Evolutionary conservation across 495 filamentous ascomycete species (phyloP), one percentile per base, ranked within the genome.

Genomic region (Cudoniella acicularis): DNA sequence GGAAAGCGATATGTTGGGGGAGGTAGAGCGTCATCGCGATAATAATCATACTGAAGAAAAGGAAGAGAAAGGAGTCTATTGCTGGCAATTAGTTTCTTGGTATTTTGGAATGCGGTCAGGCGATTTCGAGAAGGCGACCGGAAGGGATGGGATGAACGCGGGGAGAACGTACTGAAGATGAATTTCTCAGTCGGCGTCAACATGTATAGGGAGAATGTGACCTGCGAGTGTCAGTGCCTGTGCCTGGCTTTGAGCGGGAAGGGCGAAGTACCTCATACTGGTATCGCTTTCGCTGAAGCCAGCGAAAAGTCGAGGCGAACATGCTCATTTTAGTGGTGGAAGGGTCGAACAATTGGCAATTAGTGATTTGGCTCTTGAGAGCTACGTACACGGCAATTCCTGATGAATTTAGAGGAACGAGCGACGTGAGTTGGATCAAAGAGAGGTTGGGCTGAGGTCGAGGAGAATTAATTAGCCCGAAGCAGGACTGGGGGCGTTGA

Each of bases 1-100:
- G 86, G 61, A 84, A 82, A 61, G 83, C 75, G 65, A 98, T 71
- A 71, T 98, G 94, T 59, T 93, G 86, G 20, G 94, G 94, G 18
- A 98, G 88, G 77, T 98, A 98, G 59, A 98, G 83, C 45, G 88
- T 87, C 63, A 83, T 84, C 56, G 89, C 94, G 65, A 92, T 88
- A 60, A 91, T 79, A 67, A 96, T 83, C 79, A 98, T 86, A 63
- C 84, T 84, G 72, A 90, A 72, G 67, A 95, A 84, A 65, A 95
- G 84, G 74, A 98, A 91, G 68, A 96, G 79, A 69, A 96, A 80
- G 10, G 89, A 92, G 79, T 96, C 94, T 98, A 23, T 30, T 27
- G 54, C 23, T 45, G 26, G 10, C 61, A 27, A 18, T 52, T 48
- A 48, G 60, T 30, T 9, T 53, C n/a, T n/a, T n/a, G n/a, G n/a